Percentiles rank a stretch among this genome's conserved stretches.
These are phyloP conservation scores for Arachnopeziza araneosa DNA, from an alignment of 2,329 filamentous ascomycete species.

Conservation along the genomic window DNA sequence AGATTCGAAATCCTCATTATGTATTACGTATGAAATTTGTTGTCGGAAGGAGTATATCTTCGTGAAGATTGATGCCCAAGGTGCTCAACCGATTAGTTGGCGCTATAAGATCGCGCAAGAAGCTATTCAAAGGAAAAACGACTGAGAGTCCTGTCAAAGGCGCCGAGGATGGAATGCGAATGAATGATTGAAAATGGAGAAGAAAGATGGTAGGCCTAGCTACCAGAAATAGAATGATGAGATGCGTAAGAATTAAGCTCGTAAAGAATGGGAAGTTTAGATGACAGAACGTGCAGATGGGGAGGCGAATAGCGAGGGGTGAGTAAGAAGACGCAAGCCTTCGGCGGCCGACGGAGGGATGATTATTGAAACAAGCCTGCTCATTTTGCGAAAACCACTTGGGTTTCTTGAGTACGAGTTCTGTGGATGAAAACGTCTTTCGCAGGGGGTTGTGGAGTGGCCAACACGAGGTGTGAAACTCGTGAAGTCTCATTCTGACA, in stretches of 20 bases:
- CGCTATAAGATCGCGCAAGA: neutral
- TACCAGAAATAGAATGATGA: conserved; percentile 15
- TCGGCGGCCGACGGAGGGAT: neutral
- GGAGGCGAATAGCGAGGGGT: conserved; percentile 4
- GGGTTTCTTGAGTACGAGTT: neutral
- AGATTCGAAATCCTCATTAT: conserved; percentile 22
- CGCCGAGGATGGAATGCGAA: conserved; percentile 11
- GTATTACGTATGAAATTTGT: conserved; percentile 2
- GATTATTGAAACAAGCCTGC: conserved; percentile 4
- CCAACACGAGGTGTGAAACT: conserved; percentile 15
- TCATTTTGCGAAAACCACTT: conserved; percentile 1
- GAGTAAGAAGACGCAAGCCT: conserved; percentile 1
- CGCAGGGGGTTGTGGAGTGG: conserved; percentile 7
- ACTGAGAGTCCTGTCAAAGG: conserved; percentile 26
- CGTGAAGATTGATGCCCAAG: conserved; percentile 3
- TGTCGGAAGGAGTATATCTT: conserved; percentile 1
- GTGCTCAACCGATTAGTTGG: neutral
- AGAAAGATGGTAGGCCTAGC: conserved; percentile 14
- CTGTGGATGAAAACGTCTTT: neutral
- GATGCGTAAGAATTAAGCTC: conserved; percentile 7
- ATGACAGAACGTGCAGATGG: conserved; percentile 4
- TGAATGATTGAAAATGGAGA: conserved; percentile 10
- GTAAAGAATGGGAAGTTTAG: conserved; percentile 5
- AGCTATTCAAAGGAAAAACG: conserved; percentile 5
- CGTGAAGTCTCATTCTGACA: conserved; percentile 10